Base-by-base conservation (phyloP, 1,284 basidiomycete genomes). In the Xerocomus amazonicus region DNA sequence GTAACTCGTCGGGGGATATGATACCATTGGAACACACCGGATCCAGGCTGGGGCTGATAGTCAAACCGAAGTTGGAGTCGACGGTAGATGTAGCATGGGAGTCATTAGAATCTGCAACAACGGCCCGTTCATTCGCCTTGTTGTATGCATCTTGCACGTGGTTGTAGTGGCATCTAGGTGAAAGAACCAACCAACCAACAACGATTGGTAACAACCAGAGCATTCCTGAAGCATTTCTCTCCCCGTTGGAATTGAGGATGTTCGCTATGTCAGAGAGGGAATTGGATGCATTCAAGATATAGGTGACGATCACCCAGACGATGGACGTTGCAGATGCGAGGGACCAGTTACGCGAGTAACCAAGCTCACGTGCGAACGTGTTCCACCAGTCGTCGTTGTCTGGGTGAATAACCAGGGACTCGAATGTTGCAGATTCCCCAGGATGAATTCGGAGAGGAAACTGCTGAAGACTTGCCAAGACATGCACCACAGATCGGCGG, bases 181-280 rank as follows among this genome's bases (percentile, higher is more conserved):
- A 71, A n/a, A 75, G 58, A 48, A 69, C 60, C 17, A 76, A 54
- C 71, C 74, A 75, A n/a, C 66, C 63, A 1, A 72, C 54, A 32
- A 77, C 73, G 10, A 76, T 59, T 0, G 73, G 68, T 13, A 77
- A 45, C 5, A 75, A 53, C 73, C 73, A 76, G 12, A 76, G 56
- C 69, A 69, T 76, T 7, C 65, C 56, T 0, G 69, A 69, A 1
- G 69, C 70, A 6, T 71, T 67, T 8, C 63, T 69, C 35, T 73
- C 62, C 1, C 74, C 74, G n/a, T 59, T 68, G 3, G 63, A 60
- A 72, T 50, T 43, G 19, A 4, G 42, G 45, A 70, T 70, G 29
- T 61, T 56, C 0, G 8, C 66, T 48, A 27, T 65, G 66, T 31
- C 59, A 9, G 62, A 62, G 42, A 76, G 68, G 9, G 71, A 69